phyloP scores from a whole-genome alignment of 2,329 filamentous ascomycete genomes.

The Xylaria sp. region DNA sequence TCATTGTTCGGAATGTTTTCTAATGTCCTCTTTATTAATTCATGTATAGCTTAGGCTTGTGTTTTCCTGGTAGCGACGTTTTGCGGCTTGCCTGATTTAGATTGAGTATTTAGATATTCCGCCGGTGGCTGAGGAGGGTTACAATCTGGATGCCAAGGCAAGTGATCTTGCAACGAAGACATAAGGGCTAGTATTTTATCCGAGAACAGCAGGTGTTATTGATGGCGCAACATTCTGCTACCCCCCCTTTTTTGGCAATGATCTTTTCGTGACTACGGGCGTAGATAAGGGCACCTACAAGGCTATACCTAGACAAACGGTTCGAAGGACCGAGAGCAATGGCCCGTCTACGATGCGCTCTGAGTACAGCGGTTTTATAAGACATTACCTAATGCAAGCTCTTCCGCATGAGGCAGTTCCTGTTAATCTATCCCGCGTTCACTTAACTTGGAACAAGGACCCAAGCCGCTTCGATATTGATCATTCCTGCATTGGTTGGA shows the following conservation, averaged over 20 bases:
- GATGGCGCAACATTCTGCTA: background rate
- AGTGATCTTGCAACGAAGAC: slow-evolving; percentile 3
- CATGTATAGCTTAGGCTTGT: too few species aligned
- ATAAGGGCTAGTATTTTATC: slow-evolving; percentile 15
- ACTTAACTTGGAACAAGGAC: background rate
- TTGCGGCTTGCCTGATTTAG: background rate
- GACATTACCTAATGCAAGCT: background rate
- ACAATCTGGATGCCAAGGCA: slow-evolving; percentile 18
- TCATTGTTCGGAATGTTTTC: too few species aligned
- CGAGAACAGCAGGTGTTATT: slow-evolving; percentile 7
- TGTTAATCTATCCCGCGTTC: background rate
- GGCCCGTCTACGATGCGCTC: too few species aligned
- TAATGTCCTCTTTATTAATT: background rate
- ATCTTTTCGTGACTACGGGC: background rate
- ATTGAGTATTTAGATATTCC: slow-evolving; percentile 1
- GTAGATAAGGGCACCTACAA: background rate
- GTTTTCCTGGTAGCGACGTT: background rate
- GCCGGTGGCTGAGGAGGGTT: slow-evolving; percentile 4
- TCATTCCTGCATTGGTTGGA: slow-evolving; percentile 4
- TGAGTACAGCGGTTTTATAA: too few species aligned
- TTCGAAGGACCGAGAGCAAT: background rate
- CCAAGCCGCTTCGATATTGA: slow-evolving; percentile 9
- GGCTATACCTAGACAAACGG: background rate
- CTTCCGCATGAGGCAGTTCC: background rate
- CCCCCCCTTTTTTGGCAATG: background rate